These are phyloP conservation scores for Syzygium malaccense DNA, from an alignment of 441 rosid genomes.

Conservation along the genomic window DNA sequence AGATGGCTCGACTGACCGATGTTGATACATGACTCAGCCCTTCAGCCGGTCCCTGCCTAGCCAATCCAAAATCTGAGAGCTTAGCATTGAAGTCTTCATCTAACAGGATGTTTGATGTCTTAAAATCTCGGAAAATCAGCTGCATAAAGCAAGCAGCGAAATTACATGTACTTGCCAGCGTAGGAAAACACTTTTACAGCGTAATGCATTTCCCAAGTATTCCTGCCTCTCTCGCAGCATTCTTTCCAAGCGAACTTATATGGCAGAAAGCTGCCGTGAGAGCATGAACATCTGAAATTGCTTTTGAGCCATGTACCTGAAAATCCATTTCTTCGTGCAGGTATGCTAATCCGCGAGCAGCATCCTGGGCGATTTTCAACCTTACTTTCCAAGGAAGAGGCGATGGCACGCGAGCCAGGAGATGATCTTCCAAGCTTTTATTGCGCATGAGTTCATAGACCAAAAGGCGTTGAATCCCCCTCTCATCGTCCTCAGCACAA, in stretches of 20 bases:
- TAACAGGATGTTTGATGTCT: constrained; percentile 77
- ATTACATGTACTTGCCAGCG: constrained; percentile 3
- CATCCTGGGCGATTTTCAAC: constrained; percentile 75
- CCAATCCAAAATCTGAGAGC: constrained; percentile 94
- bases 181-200: not conserved
- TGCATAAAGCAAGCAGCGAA: constrained; percentile 19
- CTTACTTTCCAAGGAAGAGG: constrained; percentile 72
- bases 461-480: constrained; percentile 89
- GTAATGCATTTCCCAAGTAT: not conserved
- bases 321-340: constrained; percentile 97
- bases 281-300: not conserved
- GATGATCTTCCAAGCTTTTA: constrained; percentile 88
- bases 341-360: constrained; percentile 89
- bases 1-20: constrained; percentile 37
- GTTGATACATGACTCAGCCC: constrained; percentile 90
- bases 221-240: not conserved
- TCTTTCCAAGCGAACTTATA: not conserved
- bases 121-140: constrained; percentile 92
- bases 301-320: constrained; percentile 38
- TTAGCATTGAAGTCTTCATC: constrained; percentile 83
- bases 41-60: constrained; percentile 89
- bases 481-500: constrained; percentile 90
- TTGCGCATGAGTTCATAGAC: constrained; percentile 87
- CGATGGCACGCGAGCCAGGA: constrained; percentile 35
- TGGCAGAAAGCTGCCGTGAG: not conserved